Conservation (phyloP, 2,329 filamentous ascomycete genomes). For the Sphaerulina vaccinii region DNA sequence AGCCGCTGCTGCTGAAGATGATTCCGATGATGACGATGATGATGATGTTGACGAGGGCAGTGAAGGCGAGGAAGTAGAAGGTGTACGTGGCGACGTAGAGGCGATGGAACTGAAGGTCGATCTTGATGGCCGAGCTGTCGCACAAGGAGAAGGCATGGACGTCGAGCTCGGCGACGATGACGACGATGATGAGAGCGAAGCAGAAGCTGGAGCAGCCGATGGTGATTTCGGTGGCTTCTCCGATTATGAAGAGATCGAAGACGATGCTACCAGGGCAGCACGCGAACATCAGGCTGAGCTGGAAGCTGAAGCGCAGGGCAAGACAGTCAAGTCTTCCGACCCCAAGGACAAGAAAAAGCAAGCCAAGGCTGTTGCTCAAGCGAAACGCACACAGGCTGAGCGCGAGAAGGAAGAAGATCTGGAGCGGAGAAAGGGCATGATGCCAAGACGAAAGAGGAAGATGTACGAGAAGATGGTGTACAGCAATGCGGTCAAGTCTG, state of each 20-base stretch:
- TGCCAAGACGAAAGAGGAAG: conserved; percentile 97
- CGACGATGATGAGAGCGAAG: conserved; percentile 46
- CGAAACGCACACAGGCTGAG: conserved; percentile 64
- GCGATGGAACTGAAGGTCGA: conserved; percentile 38
- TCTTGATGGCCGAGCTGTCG: conserved; percentile 28
- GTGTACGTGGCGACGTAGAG: conserved; percentile 39
- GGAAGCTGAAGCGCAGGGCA: conserved; percentile 83
- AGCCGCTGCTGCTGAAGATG: conserved; percentile 57
- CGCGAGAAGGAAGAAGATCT: conserved; percentile 77
- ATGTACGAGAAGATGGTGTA: conserved; percentile 97
- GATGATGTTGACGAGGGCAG: conserved; percentile 47
- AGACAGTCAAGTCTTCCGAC: conserved; percentile 49
- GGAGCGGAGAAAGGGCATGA: conserved; percentile 95
- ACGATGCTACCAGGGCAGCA: conserved; percentile 61
- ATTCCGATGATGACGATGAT: conserved; percentile 47
- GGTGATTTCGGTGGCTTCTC: conserved; percentile 50
- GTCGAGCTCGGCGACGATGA: conserved; percentile 43
- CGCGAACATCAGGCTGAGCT: conserved; percentile 82
- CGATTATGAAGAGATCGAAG: conserved; percentile 50
- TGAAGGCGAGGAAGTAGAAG: conserved; percentile 38
- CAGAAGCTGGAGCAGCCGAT: conserved; percentile 49
- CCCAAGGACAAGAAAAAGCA: conserved; percentile 57
- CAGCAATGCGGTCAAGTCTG: conserved; percentile 89
- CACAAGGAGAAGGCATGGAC: conserved; percentile 47
- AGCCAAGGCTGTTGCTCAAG: conserved; percentile 66